Evolutionary conservation across 129 eudicot species (phyloP).

Genomic region (Saussurea involucrata): DNA sequence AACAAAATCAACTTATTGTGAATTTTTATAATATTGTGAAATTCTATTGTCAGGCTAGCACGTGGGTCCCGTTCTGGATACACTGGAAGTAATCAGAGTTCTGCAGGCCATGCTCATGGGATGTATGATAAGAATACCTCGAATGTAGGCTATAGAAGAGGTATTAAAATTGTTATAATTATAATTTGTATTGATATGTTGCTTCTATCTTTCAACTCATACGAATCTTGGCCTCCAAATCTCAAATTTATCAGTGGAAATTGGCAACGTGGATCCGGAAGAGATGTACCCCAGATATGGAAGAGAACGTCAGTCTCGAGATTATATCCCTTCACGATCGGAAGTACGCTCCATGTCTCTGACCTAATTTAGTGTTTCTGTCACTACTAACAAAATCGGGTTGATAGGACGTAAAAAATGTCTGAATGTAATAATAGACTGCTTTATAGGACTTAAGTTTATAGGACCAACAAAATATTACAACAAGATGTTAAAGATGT

Average conservation of each 20-base stretch:
- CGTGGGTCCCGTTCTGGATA: constrained; percentile 36
- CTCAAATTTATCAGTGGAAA: constrained; percentile 15
- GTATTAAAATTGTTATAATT: constrained; percentile 4
- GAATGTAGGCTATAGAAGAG: constrained; percentile 39
- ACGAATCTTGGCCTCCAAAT: not conserved
- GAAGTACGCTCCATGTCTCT: constrained; percentile 19
- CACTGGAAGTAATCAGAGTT: constrained; percentile 25
- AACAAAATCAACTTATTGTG: not conserved
- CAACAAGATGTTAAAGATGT: no score
- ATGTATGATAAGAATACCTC: constrained; percentile 29
- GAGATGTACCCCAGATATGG: constrained; percentile 41
- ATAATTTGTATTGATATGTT: not conserved
- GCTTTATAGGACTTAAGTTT: not conserved
- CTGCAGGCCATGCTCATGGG: constrained; percentile 34
- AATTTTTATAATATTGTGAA: not conserved
- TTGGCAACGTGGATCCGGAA: constrained; percentile 29
- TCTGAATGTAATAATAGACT: not conserved
- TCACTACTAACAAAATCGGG: not conserved
- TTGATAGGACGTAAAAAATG: not conserved
- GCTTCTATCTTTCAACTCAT: not conserved
- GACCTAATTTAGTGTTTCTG: not conserved
- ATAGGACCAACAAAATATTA: not conserved
- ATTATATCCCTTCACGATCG: constrained; percentile 43
- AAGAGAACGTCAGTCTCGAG: constrained; percentile 39
- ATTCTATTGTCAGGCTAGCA: constrained; percentile 11